phyloP scores from a whole-genome alignment of 345 rosid genomes.

The Syzygium grande region DNA sequence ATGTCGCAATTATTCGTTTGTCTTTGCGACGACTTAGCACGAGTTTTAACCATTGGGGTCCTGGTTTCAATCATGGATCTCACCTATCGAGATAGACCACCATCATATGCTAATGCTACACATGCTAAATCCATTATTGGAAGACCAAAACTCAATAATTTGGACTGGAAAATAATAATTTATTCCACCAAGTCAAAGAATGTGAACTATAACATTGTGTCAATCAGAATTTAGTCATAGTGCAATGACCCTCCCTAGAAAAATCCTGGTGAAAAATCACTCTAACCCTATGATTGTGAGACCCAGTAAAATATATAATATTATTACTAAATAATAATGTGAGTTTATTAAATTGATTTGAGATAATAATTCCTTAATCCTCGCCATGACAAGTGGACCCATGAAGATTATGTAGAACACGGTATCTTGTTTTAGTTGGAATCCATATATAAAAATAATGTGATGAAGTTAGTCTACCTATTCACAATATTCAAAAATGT shows the following conservation, averaged over 20 bases:
- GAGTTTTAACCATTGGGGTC: not conserved
- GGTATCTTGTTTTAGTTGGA: not conserved
- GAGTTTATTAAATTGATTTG: not conserved
- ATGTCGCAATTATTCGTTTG: not conserved
- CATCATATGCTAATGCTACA: not conserved
- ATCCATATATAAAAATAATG: not conserved
- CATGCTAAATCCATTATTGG: not conserved
- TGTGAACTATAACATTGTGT: not conserved
- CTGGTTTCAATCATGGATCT: not conserved
- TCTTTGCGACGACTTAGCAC: not conserved
- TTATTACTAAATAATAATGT: not conserved
- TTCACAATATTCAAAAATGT: not conserved
- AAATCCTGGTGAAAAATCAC: not conserved
- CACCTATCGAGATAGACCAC: not conserved
- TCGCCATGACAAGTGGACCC: not conserved
- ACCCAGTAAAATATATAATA: not conserved
- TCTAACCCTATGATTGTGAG: not conserved
- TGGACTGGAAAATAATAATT: not conserved
- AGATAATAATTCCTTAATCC: not conserved
- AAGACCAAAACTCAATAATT: not conserved
- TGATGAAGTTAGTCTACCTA: not conserved
- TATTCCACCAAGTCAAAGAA: not conserved
- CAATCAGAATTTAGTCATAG: not conserved
- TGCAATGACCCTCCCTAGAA: not conserved
- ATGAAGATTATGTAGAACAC: not conserved